phyloP scores from a whole-genome alignment of 2,329 filamentous ascomycete species.

The Verticillium zaregamsianum region DNA sequence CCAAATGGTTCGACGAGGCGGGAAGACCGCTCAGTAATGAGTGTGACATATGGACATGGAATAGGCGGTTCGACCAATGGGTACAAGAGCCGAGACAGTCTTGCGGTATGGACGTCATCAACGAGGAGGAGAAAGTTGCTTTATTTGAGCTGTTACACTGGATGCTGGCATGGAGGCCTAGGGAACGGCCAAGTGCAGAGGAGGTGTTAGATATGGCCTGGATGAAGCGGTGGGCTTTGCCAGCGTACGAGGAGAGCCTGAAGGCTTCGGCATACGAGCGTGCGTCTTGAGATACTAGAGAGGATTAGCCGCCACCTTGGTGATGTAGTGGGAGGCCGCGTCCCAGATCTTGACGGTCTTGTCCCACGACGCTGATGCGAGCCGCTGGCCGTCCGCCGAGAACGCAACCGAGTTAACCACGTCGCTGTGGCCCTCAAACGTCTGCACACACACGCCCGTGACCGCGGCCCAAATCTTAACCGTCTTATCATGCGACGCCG shows the following conservation, averaged over 20 bases:
- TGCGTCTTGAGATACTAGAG: too few species aligned
- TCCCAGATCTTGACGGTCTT: conserved; percentile 14
- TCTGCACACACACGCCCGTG: conserved; percentile 9
- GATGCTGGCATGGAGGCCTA: conserved; percentile 11
- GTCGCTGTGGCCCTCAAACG: conserved; percentile 13
- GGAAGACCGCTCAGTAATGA: conserved; percentile 9
- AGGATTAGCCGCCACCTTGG: too few species aligned
- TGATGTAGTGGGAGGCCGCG: too few species aligned
- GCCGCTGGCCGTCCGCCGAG: conserved; percentile 10
- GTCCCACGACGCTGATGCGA: conserved; percentile 12
- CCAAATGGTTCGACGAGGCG: conserved; percentile 15
- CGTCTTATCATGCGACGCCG: conserved; percentile 7
- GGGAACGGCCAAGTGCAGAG: conserved; percentile 3
- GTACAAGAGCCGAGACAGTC: conserved; percentile 8
- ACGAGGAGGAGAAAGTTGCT: conserved; percentile 1
- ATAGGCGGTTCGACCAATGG: conserved; percentile 7
- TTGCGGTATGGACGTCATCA: conserved; percentile 1
- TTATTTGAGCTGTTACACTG: conserved; percentile 6
- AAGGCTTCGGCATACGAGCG: too few species aligned
- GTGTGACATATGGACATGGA: conserved; percentile 7
- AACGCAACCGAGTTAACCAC: conserved; percentile 12
- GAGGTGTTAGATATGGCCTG: conserved; percentile 9
- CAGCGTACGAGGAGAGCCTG: conserved; percentile 2
- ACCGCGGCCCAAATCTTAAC: conserved; percentile 13
- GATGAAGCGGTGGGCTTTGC: conserved; percentile 15